These are phyloP conservation scores for Diaporthe sp. DNA, from an alignment of 2,329 filamentous ascomycete species.

Conservation along the genomic window DNA sequence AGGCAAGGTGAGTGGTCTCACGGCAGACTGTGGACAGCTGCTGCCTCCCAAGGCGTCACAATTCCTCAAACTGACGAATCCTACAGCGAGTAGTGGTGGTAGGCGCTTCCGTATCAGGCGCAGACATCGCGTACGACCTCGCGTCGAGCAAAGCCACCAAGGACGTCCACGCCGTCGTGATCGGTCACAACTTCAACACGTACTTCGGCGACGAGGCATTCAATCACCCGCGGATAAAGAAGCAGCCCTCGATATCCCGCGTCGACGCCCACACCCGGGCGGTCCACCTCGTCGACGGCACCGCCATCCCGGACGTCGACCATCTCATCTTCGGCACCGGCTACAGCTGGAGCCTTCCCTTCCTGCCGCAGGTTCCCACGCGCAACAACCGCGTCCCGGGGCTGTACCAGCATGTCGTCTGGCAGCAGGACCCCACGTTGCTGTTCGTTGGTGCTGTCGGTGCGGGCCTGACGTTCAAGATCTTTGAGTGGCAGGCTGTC, in stretches of 20 bases:
- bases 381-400: conserved; percentile 68
- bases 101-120: conserved; percentile 74
- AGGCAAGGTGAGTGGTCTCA: conserved; percentile 55
- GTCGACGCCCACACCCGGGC: conserved; percentile 45
- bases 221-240: conserved; percentile 44
- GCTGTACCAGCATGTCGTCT: conserved; percentile 72
- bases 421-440: conserved; percentile 65
- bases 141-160: conserved; percentile 39
- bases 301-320: conserved; percentile 66
- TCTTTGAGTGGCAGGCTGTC: conserved; percentile 78
- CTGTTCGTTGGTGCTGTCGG: conserved; percentile 71
- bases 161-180: conserved; percentile 45
- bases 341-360: conserved; percentile 74
- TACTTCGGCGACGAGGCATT: conserved; percentile 49
- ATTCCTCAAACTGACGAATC: not conserved
- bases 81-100: conserved; percentile 70
- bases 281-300: conserved; percentile 70
- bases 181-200: conserved; percentile 46
- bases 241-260: conserved; percentile 38
- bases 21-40: not conserved
- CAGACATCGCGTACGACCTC: conserved; percentile 63
- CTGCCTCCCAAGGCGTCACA: too few relatives aligned
- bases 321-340: conserved; percentile 77
- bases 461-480: conserved; percentile 74
- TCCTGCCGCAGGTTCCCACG: conserved; percentile 65